Base-by-base conservation (phyloP, 176 grass and related monocot species). In the Puya raimondii region DNA sequence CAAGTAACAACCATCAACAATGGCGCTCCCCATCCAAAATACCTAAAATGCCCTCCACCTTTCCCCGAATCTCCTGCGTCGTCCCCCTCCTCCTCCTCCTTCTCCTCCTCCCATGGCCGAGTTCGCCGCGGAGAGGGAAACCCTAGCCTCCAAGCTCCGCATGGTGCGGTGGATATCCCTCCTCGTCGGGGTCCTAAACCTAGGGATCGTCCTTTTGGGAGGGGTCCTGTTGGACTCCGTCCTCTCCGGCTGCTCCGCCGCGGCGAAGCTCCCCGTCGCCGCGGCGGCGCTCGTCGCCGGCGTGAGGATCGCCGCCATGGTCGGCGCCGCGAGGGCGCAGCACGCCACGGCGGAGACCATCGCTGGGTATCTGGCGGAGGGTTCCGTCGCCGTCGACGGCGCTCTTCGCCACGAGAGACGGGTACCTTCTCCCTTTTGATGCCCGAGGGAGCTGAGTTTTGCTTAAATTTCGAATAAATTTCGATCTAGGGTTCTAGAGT, bases 291-390 rank as follows among this genome's bases (percentile, higher is more conserved):
- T 84, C 9, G 7, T 90, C 64, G 89, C 93, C 0, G 82, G 79
- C 12, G 80, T 92, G 47, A 91, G 87, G 82, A 78, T 97, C 76
- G 51, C 90, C 71, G 47, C 77, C 74, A 97, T 97, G 93, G 72
- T 90, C 4, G 79, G 84, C 58, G 75, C 86, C 25, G 93, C 86
- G 18, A 81, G 79, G 65, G 89, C 89, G n/a, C 93, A 97, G 78
- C 86, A 92, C 57, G 86, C 87, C 67, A 87, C 93, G 7, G 93
- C 93, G n/a, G 89, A 92, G 57, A 81, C 82, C 64, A 92, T 96
- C 48, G 79, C 85, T 64, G 84, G 63, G 20, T 79, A 56, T 70
- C 82, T 83, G 73, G 70, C 87, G 68, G 72, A 64, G 57, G 80
- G 76, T 23, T 90, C 86, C 21, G 70, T 91, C 9, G 71, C 89